Base-by-base conservation (phyloP, 2,329 filamentous ascomycete genomes). In the Fusarium lyarnte region DNA sequence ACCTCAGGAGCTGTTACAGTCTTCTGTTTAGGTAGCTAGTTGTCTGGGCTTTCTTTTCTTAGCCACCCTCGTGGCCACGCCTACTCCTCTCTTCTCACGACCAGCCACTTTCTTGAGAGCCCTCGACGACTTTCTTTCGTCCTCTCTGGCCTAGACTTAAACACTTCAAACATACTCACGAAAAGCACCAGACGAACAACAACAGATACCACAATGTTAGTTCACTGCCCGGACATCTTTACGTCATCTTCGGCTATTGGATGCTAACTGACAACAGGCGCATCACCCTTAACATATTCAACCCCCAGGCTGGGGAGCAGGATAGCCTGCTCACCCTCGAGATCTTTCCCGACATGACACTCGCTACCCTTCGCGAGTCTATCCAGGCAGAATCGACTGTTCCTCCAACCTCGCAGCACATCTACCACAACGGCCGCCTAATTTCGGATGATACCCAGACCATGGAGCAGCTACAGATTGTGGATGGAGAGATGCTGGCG, bases 401-500 rank as follows among this genome's bases (percentile, higher is more conserved):
- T 75, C 89, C 93, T 33, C 88, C 90, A 23, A 85, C 87, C 47
- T 87, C 92, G 51, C 94, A 98, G 81, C 91, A 94, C 79, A 91
- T 98, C 79, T 97, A 96, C 83, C 93, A 95, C 84, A 97, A 98
- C 81, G 96, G 95, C 73, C 89, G 90, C 73, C 89, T 95, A 45
- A 90, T 99, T 61, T 88, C 86, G 74, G 91, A 94, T 82, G 92
- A 95, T 77, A 83, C 88, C 65, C 92, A 94, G 81, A 97, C 94
- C 6, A 88, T 99, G 79, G 90, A 94, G 74, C 88, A 95, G 77
- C 88, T 95, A 36, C 89, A 92, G 45, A 92, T 99, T 76, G 89
- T 87, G 53, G 94, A 98, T 83, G 94, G 94, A 61, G 96, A 98
- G 79, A 95, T 99, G 93, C 85, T 99, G 73, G 94, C 93, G 35